Evolutionary conservation across 2,329 filamentous ascomycete genomes (phyloP).

Genomic region (Verticillium klebahnii): DNA sequence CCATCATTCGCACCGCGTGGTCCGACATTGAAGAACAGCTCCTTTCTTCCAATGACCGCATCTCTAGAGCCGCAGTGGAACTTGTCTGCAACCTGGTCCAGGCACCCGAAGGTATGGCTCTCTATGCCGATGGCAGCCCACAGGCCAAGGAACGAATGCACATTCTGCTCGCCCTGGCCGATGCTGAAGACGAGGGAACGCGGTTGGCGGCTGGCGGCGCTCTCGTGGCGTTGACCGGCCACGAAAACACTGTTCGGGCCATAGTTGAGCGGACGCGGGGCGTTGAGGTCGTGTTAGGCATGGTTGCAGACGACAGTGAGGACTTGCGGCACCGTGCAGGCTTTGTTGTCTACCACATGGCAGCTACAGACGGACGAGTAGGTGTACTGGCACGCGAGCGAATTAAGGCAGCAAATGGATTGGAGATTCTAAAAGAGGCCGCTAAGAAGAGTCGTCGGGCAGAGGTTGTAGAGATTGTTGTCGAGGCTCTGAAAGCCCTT

Average conservation of each 20-base stretch:
- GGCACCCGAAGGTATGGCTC: slow-evolving; percentile 57
- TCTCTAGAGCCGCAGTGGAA: slow-evolving; percentile 82
- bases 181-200: slow-evolving; percentile 76
- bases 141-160: slow-evolving; percentile 72
- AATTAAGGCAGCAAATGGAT: slow-evolving; percentile 57
- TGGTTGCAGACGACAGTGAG: slow-evolving; percentile 71
- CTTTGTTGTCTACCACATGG: slow-evolving; percentile 70
- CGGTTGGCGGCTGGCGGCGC: slow-evolving; percentile 83
- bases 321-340: slow-evolving; percentile 68
- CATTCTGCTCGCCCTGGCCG: slow-evolving; percentile 80
- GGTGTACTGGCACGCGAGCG: slow-evolving; percentile 57
- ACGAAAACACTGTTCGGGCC: slow-evolving; percentile 67
- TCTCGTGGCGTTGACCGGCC: slow-evolving; percentile 76
- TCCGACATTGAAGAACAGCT: slow-evolving; percentile 77
- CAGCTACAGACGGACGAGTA: slow-evolving; percentile 60
- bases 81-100: slow-evolving; percentile 87
- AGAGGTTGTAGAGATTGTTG: slow-evolving; percentile 66
- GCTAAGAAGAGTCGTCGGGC: slow-evolving; percentile 64
- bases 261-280: slow-evolving; percentile 69
- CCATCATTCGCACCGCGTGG: slow-evolving; percentile 73
- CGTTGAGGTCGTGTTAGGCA: slow-evolving; percentile 69
- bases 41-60: slow-evolving; percentile 66
- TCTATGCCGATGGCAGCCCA: slow-evolving; percentile 64
- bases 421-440: slow-evolving; percentile 64
- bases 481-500: slow-evolving; percentile 68